Evolutionary conservation across 2,329 filamentous ascomycete species (phyloP).

Genomic region (Penicillium frequentans): DNA sequence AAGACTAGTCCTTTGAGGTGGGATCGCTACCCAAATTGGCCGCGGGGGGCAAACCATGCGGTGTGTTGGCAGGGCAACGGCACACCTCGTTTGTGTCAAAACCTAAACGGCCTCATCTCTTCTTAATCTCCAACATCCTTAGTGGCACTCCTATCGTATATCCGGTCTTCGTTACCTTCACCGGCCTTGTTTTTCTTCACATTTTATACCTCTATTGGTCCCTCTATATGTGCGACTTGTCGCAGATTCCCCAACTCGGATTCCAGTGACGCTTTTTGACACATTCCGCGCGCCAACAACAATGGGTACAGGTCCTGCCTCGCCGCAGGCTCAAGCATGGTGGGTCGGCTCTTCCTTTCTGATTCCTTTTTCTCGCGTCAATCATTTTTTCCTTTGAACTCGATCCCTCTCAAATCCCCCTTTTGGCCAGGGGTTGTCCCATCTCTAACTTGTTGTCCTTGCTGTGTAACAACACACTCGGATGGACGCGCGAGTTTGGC

Average conservation of each 20-base stretch:
- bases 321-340: slow-evolving; percentile 17
- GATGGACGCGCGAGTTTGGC: not conserved
- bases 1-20: not conserved
- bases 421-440: slow-evolving; percentile 6
- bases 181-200: not conserved
- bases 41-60: not conserved
- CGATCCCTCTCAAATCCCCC: not conserved
- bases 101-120: not conserved
- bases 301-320: slow-evolving; percentile 20
- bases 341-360: slow-evolving; percentile 10
- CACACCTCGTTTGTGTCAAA: not conserved
- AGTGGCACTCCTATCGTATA: not conserved
- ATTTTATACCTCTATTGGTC: not conserved
- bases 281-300: slow-evolving; percentile 27
- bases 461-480: not conserved
- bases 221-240: not conserved
- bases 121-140: not conserved
- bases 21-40: not conserved
- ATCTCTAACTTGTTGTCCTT: not conserved
- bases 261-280: slow-evolving; percentile 19
- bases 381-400: not conserved
- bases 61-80: not conserved
- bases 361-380: not conserved
- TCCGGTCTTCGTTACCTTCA: not conserved
- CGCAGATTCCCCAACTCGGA: not conserved